Conservation (phyloP, 2,329 filamentous ascomycete species). For the Blumeria graminis region DNA sequence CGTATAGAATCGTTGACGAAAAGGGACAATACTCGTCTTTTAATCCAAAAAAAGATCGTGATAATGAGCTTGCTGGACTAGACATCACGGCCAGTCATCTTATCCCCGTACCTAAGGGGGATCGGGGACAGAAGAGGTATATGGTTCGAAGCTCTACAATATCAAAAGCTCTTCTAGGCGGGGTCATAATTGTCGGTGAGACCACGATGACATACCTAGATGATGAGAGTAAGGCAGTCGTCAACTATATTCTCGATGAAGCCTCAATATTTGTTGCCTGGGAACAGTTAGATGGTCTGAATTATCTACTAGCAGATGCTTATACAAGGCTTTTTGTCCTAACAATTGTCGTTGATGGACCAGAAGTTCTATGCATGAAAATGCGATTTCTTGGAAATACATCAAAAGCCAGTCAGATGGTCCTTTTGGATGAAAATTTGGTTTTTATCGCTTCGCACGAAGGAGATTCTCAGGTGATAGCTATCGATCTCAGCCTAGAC, state of each 20-base stretch:
- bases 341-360: slow-evolving; percentile 43
- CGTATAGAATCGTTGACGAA: slow-evolving; percentile 36
- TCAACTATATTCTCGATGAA: slow-evolving; percentile 41
- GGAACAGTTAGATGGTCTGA: slow-evolving; percentile 58
- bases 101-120: slow-evolving; percentile 34
- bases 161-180: slow-evolving; percentile 35
- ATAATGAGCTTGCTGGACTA: slow-evolving; percentile 26
- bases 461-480: slow-evolving; percentile 69
- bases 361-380: slow-evolving; percentile 47
- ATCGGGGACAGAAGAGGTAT: slow-evolving; percentile 34
- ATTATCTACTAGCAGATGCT: slow-evolving; percentile 78
- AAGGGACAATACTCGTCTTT: slow-evolving; percentile 29
- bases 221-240: slow-evolving; percentile 41
- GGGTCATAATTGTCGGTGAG: slow-evolving; percentile 52
- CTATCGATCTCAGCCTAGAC: slow-evolving; percentile 26
- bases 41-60: slow-evolving; percentile 28
- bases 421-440: slow-evolving; percentile 49
- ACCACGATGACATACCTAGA: slow-evolving; percentile 71
- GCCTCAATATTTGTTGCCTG: slow-evolving; percentile 79
- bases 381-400: slow-evolving; percentile 40
- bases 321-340: slow-evolving; percentile 73
- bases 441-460: slow-evolving; percentile 83
- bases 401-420: slow-evolving; percentile 51
- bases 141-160: slow-evolving; percentile 26
- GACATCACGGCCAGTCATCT: slow-evolving; percentile 34